A percentile compares a stretch with the other conserved stretches of the same genome.
Conservation (phyloP, 257 asterid genomes). For the Petrea volubilis region DNA sequence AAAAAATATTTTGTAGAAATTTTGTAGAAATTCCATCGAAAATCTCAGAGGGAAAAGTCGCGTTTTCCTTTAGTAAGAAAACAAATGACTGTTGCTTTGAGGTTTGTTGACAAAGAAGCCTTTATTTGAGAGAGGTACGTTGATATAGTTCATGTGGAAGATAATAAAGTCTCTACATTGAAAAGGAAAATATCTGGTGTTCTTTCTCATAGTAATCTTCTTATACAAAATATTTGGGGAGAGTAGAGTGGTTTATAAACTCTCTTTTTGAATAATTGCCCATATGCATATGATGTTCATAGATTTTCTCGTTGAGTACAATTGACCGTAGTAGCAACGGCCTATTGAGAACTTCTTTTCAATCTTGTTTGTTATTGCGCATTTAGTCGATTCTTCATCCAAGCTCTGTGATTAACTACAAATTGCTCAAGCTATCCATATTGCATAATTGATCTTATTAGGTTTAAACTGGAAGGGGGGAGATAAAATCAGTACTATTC, state of each 20-base stretch:
- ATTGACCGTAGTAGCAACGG: no score
- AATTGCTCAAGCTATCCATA: no score
- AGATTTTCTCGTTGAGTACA: not conserved
- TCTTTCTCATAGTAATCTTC: not conserved
- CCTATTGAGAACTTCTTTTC: no score
- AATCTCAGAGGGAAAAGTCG: no score
- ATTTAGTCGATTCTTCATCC: no score
- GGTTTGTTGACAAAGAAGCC: conserved; percentile 6
- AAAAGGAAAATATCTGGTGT: not conserved
- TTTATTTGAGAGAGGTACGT: not conserved
- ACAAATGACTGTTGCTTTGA: conserved; percentile 2
- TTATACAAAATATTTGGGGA: not conserved
- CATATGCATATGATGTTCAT: not conserved
- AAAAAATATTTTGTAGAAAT: not conserved
- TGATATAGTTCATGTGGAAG: not conserved
- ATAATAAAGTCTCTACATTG: not conserved
- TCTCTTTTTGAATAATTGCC: conserved; percentile 1
- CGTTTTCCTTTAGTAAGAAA: no score
- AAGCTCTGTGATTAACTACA: no score
- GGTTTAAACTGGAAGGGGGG: not conserved
- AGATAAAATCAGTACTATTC: not conserved
- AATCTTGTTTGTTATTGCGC: no score
- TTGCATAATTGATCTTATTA: not conserved
- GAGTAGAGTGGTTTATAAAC: conserved; percentile 1
- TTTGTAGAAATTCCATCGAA: not conserved